Evolutionary conservation across 306 rosid genomes (phyloP), one percentile per base, ranked within the genome.

Genomic region (Erythrophleum fordii): DNA sequence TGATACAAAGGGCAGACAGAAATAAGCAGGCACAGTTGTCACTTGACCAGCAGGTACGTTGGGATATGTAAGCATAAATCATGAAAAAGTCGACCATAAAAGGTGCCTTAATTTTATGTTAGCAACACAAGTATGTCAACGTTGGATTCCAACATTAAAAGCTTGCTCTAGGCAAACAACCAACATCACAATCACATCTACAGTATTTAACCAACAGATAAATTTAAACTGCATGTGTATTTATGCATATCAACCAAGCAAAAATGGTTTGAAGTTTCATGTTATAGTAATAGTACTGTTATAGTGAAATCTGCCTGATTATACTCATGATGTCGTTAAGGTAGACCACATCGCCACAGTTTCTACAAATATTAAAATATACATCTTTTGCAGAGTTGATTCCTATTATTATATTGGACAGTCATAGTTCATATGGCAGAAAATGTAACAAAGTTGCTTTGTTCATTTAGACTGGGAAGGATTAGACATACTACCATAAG

Each of bases 401-500:
- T 18, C 59, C 59, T 52, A 18, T 9, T n/a, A 52, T 52, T n/a
- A 67, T n/a, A 37, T 17, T 39, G 51, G 2, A 39, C 23, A 35
- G 25, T 64, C 8, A 29, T 6, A 16, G 25, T 64, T 12, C 22
- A 62, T 39, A 18, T 29, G 9, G 64, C 6, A 0, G 46, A 48
- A 35, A 61, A 29, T 5, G 41, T 39, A 55, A 25, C 39, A 11
- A 64, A 45, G 62, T 35, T 35, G 42, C n/a, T 5, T 8, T 8
- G 61, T 44, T 7, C 65, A 37, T 71, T 71, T 0, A 70, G 13
- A 39, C 34, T 51, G 52, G 13, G 48, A 45, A 61, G 55, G 25
- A 9, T 29, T 8, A 25, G 3, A 39, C 22, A 52, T 6, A 68
- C 69, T 89, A 94, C 97, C 97, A 83, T 85, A 89, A 34, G 89